These are phyloP conservation scores for Parachaetomium inaequale DNA, from an alignment of 495 filamentous ascomycete genomes.

Conservation along the genomic window DNA sequence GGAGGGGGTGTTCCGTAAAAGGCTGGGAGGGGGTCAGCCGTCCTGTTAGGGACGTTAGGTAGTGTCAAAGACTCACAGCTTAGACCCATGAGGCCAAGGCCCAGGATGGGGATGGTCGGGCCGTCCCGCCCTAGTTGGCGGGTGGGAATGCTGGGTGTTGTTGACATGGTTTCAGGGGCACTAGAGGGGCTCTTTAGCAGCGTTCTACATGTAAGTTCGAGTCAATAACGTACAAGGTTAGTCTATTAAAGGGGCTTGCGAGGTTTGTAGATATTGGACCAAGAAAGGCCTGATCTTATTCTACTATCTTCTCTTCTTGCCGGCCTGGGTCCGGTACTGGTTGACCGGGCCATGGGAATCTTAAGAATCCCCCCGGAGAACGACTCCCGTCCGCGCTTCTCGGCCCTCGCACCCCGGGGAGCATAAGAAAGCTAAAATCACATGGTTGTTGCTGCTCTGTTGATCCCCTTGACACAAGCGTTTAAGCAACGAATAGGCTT, in stretches of 20 bases:
- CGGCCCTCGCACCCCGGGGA: not conserved
- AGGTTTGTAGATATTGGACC: too few relatives aligned
- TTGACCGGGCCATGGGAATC: not conserved
- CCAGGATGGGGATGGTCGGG: slow-evolving; percentile 48
- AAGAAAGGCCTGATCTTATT: not conserved
- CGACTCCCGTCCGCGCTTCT: not conserved
- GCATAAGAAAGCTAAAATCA: not conserved
- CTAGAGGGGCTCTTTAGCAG: too few relatives aligned
- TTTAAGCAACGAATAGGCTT: not conserved
- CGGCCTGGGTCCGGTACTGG: too few relatives aligned
- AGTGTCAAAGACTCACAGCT: slow-evolving; percentile 16
- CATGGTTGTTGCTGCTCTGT: not conserved
- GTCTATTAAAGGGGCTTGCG: too few relatives aligned
- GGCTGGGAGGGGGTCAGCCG: slow-evolving; percentile 5
- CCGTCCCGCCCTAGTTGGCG: slow-evolving; percentile 50
- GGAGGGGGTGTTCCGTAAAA: slow-evolving; percentile 38
- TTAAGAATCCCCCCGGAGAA: not conserved
- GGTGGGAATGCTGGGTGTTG: slow-evolving; percentile 18
- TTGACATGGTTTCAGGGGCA: slow-evolving; percentile 2
- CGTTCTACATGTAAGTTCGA: not conserved
- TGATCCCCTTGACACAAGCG: not conserved
- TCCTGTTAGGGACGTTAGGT: not conserved
- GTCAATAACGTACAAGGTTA: too few relatives aligned
- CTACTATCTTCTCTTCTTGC: not conserved
- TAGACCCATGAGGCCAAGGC: slow-evolving; percentile 54